Conservation (phyloP, 768 basidiomycete species). For the Pisolithus albus region DNA sequence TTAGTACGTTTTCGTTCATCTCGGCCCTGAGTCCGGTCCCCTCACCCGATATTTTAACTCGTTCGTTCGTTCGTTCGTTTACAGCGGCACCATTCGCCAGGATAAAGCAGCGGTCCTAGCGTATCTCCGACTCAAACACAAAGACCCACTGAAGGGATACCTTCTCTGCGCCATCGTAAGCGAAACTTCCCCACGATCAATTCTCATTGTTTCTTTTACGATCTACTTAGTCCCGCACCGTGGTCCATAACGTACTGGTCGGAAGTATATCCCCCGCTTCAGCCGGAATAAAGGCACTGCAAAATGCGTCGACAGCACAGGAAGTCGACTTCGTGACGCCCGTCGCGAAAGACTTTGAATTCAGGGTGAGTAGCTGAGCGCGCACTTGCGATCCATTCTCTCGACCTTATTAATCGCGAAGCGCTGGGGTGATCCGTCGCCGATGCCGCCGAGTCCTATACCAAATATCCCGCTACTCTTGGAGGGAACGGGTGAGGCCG, state of each 20-base stretch:
- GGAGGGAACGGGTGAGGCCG: conserved; percentile 8
- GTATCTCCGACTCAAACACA: conserved; percentile 74
- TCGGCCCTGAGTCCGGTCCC: not conserved
- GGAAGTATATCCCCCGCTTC: conserved; percentile 76
- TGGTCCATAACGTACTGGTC: conserved; percentile 66
- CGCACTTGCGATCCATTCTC: conserved; percentile 1
- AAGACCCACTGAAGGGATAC: conserved; percentile 71
- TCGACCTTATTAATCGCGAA: conserved; percentile 17
- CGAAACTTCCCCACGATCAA: conserved; percentile 7
- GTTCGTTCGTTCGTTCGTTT: not conserved
- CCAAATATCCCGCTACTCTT: conserved; percentile 19
- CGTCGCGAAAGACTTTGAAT: conserved; percentile 44
- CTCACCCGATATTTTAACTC: not conserved
- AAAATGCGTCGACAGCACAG: conserved; percentile 77
- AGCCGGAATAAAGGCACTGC: conserved; percentile 67
- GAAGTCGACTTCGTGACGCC: conserved; percentile 73
- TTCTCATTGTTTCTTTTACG: not conserved
- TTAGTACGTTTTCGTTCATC: conserved; percentile 41
- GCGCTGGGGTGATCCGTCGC: conserved; percentile 67
- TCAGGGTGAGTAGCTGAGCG: conserved; percentile 35
- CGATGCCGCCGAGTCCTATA: conserved; percentile 49
- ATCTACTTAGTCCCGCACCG: conserved; percentile 45
- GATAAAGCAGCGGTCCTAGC: conserved; percentile 77
- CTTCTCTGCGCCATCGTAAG: conserved; percentile 68
- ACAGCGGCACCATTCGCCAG: conserved; percentile 65